A percentile compares a stretch with the other conserved stretches of the same genome.
Evolutionary conservation across 805 yeast genomes (phyloP).

Genomic region (Hanseniaspora clermontiae): DNA sequence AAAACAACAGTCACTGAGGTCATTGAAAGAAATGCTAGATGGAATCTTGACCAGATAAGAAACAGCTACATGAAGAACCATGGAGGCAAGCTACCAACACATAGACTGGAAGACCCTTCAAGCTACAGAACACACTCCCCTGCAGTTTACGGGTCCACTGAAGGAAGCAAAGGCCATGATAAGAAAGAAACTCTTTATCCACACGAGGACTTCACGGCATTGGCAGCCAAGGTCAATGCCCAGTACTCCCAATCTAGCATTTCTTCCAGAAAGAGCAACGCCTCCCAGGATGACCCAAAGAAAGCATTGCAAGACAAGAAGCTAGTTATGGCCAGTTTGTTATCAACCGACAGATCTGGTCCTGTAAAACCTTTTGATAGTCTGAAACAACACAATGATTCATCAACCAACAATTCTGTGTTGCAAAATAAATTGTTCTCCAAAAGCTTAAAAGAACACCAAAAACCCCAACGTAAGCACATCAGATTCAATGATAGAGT

Average conservation of each 20-base stretch:
- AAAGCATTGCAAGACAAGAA: conserved; percentile 2
- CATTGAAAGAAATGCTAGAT: conserved; percentile 29
- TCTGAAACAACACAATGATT: background rate
- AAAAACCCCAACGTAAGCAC: conserved; percentile 34
- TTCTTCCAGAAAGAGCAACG: background rate
- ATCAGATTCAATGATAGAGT: conserved; percentile 92
- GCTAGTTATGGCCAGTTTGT: conserved; percentile 4
- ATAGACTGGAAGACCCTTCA: conserved; percentile 21
- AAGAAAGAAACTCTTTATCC: conserved; percentile 14
- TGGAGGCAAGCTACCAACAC: conserved; percentile 33
- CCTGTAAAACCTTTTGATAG: background rate
- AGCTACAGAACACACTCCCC: conserved; percentile 21
- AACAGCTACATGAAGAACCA: conserved; percentile 80
- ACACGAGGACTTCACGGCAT: conserved; percentile 26
- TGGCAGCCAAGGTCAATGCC: conserved; percentile 29
- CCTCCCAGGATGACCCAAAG: background rate
- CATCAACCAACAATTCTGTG: background rate
- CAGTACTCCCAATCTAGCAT: conserved; percentile 21
- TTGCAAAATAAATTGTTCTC: background rate
- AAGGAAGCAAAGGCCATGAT: background rate
- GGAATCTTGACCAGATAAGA: conserved; percentile 40
- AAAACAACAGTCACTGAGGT: conserved; percentile 77
- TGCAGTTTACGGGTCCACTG: conserved; percentile 11
- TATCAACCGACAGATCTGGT: conserved; percentile 5
- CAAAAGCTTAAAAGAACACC: background rate